These are phyloP conservation scores for Pseudogymnoascus sp. DNA, from an alignment of 2,329 filamentous ascomycete genomes.

Conservation along the genomic window DNA sequence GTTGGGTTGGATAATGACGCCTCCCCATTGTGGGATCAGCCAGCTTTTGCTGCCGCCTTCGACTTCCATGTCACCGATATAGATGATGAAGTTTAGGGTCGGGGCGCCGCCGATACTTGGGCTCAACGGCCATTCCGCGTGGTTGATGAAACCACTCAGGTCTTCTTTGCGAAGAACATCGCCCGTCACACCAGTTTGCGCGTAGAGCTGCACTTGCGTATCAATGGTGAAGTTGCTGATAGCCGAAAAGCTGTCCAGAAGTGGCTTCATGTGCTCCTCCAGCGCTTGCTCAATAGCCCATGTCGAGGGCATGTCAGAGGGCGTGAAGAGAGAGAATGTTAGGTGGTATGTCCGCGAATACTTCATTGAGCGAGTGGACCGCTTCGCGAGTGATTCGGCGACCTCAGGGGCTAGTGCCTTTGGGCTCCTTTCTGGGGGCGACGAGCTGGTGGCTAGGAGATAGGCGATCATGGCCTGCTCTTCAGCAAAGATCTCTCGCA, in stretches of 20 bases:
- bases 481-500: conserved; percentile 74
- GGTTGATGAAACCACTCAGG: conserved; percentile 90
- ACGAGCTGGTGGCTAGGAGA: conserved; percentile 54
- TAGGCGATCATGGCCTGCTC: conserved; percentile 81
- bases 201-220: conserved; percentile 92
- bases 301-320: conserved; percentile 65
- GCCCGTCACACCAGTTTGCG: conserved; percentile 50
- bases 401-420: conserved; percentile 43
- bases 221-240: conserved; percentile 96
- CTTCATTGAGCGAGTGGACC: conserved; percentile 77
- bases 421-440: conserved; percentile 41
- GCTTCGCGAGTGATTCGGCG: conserved; percentile 53
- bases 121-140: conserved; percentile 92
- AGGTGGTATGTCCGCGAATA: conserved; percentile 92
- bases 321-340: conserved; percentile 90
- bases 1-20: conserved; percentile 52
- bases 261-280: conserved; percentile 69
- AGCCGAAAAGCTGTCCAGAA: conserved; percentile 68
- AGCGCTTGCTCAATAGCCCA: conserved; percentile 88
- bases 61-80: conserved; percentile 57
- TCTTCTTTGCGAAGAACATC: conserved; percentile 73
- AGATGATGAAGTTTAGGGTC: conserved; percentile 93
- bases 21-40: conserved; percentile 95
- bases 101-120: conserved; percentile 89
- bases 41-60: conserved; percentile 55